Conservation (phyloP, 2,329 filamentous ascomycete species). For the Colletotrichum euphorbiae region DNA sequence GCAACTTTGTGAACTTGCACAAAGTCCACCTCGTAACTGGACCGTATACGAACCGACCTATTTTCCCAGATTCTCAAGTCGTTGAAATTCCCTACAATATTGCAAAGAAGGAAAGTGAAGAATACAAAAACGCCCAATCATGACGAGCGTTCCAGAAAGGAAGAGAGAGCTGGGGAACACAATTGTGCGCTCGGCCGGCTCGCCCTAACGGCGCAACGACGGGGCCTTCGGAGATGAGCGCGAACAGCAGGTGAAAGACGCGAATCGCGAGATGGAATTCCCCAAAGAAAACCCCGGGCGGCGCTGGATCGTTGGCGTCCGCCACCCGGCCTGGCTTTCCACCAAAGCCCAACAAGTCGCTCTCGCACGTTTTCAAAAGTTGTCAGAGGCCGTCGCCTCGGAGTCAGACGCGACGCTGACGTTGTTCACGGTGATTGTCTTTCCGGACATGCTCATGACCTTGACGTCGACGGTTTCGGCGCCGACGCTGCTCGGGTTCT, state of each 20-base stretch:
- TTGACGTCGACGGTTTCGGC: slow-evolving; percentile 64
- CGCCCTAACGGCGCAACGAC: neutral
- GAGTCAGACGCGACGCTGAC: slow-evolving; percentile 56
- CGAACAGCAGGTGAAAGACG: neutral
- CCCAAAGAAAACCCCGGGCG: neutral
- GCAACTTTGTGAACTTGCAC: slow-evolving; percentile 5
- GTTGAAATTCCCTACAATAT: neutral
- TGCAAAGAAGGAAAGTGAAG: neutral
- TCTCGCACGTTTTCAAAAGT: slow-evolving; percentile 44
- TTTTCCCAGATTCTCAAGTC: neutral
- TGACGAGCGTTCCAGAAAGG: slow-evolving; percentile 9
- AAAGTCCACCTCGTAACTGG: neutral
- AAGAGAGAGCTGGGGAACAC: slow-evolving; percentile 7
- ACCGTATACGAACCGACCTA: neutral
- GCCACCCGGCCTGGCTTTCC: neutral
- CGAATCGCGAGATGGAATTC: neutral
- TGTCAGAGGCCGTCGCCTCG: slow-evolving; percentile 47
- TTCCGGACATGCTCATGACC: slow-evolving; percentile 65
- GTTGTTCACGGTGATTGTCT: slow-evolving; percentile 61
- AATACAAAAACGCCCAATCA: neutral
- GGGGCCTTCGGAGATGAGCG: neutral
- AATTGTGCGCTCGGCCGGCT: neutral
- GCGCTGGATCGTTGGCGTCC: neutral
- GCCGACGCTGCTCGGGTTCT: slow-evolving; percentile 68
- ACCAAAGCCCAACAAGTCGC: too few species aligned